These are phyloP conservation scores for Aspergillus hiratsukae DNA, from an alignment of 2,329 filamentous ascomycete genomes.

Conservation along the genomic window DNA sequence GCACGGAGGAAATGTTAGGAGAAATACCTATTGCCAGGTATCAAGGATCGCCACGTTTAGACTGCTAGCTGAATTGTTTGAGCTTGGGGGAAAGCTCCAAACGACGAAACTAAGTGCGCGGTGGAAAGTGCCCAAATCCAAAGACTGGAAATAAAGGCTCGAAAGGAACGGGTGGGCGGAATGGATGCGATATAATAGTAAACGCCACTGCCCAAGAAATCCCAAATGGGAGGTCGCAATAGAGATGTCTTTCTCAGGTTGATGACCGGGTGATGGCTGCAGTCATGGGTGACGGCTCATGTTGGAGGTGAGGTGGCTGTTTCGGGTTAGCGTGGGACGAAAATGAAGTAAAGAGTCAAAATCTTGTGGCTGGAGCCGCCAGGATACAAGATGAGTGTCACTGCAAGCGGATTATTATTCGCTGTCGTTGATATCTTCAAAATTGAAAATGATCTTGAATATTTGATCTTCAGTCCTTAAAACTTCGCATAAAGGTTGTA, in stretches of 20 bases:
- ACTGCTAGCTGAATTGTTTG: conserved; percentile 31
- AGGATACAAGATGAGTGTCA: not conserved
- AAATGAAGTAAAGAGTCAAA: conserved; percentile 23
- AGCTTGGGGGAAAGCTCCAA: conserved; percentile 29
- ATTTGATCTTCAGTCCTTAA: not conserved
- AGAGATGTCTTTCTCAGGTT: conserved; percentile 21
- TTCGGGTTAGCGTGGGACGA: conserved; percentile 38
- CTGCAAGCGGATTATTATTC: not conserved
- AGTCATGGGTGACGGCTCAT: conserved; percentile 33
- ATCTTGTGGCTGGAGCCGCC: conserved; percentile 16
- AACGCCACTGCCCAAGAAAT: conserved; percentile 22
- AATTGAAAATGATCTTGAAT: not conserved
- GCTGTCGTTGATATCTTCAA: not conserved
- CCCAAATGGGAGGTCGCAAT: conserved; percentile 23
- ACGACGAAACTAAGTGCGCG: conserved; percentile 23
- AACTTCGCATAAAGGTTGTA: not conserved
- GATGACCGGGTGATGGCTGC: conserved; percentile 30
- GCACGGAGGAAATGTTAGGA: conserved; percentile 16
- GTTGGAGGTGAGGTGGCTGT: conserved; percentile 40
- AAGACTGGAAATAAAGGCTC: conserved; percentile 18
- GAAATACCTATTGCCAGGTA: conserved; percentile 42
- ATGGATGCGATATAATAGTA: conserved; percentile 17
- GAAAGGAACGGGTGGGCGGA: conserved; percentile 13
- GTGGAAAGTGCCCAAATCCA: conserved; percentile 23
- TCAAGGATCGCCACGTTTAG: conserved; percentile 40